phyloP scores from a whole-genome alignment of 441 rosid species.

The Syzygium malaccense region DNA sequence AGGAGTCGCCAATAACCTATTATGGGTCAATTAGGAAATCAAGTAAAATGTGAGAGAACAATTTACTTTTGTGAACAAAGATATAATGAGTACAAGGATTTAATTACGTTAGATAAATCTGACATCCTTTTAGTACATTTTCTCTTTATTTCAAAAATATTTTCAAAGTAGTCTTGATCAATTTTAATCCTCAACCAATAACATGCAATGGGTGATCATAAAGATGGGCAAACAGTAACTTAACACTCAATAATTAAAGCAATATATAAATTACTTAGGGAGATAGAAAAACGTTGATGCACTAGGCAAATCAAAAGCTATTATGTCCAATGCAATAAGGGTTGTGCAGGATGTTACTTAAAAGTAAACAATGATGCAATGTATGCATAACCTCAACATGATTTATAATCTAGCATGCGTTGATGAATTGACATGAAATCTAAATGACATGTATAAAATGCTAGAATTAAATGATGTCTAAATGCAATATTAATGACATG shows the following conservation, averaged over 20 bases:
- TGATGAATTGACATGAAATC: neutral
- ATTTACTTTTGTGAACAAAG: neutral
- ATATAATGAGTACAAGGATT: neutral
- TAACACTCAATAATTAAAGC: neutral
- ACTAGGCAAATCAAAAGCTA: neutral
- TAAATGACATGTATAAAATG: neutral
- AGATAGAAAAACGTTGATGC: neutral
- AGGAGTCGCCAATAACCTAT: fast-evolving
- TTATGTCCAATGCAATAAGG: neutral
- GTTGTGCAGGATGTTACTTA: neutral
- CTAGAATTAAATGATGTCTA: neutral
- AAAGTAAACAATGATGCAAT: neutral
- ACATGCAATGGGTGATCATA: neutral
- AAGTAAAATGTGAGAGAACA: neutral
- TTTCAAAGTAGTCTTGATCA: neutral
- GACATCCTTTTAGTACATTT: neutral
- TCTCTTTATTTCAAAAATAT: neutral
- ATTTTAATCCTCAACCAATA: neutral
- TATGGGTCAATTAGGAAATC: neutral
- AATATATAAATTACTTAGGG: neutral
- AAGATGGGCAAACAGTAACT: neutral
- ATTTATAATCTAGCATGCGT: neutral
- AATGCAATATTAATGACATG: neutral
- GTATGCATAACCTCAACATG: neutral
- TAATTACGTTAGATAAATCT: neutral